Conservation (phyloP, 1,139 yeast species). For the Trichomonascaceae sp. region DNA sequence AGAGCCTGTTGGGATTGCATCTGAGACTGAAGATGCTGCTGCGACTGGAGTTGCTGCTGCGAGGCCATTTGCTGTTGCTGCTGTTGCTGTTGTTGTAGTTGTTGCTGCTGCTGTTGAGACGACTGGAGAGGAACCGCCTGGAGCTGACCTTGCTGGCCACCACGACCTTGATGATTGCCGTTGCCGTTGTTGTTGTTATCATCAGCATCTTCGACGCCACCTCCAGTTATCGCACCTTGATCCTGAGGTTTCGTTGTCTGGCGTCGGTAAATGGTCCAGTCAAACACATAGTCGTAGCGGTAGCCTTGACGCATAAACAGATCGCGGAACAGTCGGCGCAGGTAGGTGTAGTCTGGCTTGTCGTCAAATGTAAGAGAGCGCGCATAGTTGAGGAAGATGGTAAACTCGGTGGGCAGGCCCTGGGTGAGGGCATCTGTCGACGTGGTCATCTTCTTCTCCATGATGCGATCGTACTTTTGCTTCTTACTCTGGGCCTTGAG, state of each 20-base stretch:
- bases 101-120: conserved; percentile 8
- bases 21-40: conserved; percentile 7
- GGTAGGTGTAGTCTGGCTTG: conserved; percentile 85
- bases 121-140: conserved; percentile 6
- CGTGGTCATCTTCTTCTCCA: conserved; percentile 93
- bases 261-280: conserved; percentile 89
- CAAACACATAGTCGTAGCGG: conserved; percentile 88
- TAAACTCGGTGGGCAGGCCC: conserved; percentile 85
- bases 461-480: conserved; percentile 90
- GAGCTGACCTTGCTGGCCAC: conserved; percentile 8
- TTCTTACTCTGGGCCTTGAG: conserved; percentile 93
- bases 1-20: no score
- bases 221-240: no score
- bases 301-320: conserved; percentile 80
- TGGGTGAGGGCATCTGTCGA: conserved; percentile 81
- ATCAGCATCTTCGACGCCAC: conserved; percentile 3
- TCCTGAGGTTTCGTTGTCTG: conserved; percentile 22
- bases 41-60: conserved; percentile 12
- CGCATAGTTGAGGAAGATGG: conserved; percentile 78
- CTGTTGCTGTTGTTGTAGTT: conserved; percentile 19
- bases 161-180: conserved; percentile 24
- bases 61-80: no score
- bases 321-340: conserved; percentile 83
- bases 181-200: no score
- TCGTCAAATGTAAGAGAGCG: conserved; percentile 89